Percentiles rank a stretch among this genome's conserved stretches.
Conservation (phyloP, 257 asterid species). For the Scutellaria baicalensis region DNA sequence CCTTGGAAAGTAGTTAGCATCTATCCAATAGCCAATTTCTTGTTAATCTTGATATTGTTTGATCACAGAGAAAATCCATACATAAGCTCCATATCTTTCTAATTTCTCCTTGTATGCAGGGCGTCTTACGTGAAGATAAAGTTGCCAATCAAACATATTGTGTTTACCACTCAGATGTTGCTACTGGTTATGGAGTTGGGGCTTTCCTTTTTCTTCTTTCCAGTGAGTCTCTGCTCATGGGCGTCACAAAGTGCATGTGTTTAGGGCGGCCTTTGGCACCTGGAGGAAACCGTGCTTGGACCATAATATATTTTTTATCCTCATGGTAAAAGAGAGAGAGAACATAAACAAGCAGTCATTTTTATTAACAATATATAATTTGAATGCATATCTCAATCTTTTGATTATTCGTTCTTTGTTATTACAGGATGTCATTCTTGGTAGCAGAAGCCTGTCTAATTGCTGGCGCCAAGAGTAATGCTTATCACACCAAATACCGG, state of each 20-base stretch:
- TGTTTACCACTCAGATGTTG: conserved; percentile 77
- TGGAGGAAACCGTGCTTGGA: conserved; percentile 87
- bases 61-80: neutral
- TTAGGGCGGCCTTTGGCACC: conserved; percentile 81
- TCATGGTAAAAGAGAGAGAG: conserved; percentile 79
- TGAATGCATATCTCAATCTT: neutral
- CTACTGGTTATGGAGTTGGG: conserved; percentile 94
- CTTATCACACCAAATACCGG: conserved; percentile 76
- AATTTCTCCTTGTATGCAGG: conserved; percentile 38
- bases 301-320: conserved; percentile 66
- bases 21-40: neutral
- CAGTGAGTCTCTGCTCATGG: conserved; percentile 85
- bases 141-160: conserved; percentile 72
- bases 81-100: neutral
- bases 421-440: conserved; percentile 58
- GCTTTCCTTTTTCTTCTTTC: conserved; percentile 87
- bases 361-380: neutral
- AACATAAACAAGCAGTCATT: neutral
- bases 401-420: too few relatives aligned
- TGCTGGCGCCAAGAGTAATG: conserved; percentile 74
- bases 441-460: conserved; percentile 76
- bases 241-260: conserved; percentile 91
- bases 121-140: conserved; percentile 39
- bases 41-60: neutral
- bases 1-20: neutral